Conservation (phyloP, 768 basidiomycete genomes). For the Rhodotorula sphaerocarpa region DNA sequence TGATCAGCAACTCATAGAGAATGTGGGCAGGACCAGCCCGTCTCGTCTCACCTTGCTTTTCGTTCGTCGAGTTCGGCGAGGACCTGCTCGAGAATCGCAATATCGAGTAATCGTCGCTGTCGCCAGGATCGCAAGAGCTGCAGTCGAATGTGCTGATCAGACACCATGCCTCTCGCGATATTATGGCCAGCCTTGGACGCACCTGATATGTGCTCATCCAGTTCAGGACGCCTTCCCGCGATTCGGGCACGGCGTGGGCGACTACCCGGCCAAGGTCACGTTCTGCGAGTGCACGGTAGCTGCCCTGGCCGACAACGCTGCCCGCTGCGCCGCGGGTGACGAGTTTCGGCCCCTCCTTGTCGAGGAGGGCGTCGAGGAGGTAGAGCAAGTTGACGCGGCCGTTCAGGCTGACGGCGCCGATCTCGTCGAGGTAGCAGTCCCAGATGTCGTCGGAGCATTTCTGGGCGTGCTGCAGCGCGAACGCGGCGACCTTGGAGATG, state of each 20-base stretch:
- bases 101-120: conserved; percentile 30
- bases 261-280: conserved; percentile 44
- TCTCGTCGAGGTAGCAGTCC: conserved; percentile 47
- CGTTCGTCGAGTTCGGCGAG: conserved; percentile 17
- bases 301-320: conserved; percentile 1
- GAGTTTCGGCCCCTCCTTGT: conserved; percentile 25
- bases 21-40: not conserved
- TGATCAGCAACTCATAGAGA: too few species aligned
- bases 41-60: conserved; percentile 12
- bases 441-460: conserved; percentile 47
- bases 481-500: conserved; percentile 46
- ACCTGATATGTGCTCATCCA: conserved; percentile 46
- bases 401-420: conserved; percentile 44
- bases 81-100: conserved; percentile 26
- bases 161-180: too few species aligned
- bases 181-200: conserved; percentile 21
- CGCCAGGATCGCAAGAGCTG: conserved; percentile 37
- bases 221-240: conserved; percentile 46
- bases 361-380: conserved; percentile 45
- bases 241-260: conserved; percentile 43
- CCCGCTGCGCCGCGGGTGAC: not conserved
- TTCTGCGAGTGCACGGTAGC: conserved; percentile 40
- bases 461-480: conserved; percentile 44
- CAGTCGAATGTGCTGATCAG: conserved; percentile 6
- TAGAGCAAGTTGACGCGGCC: conserved; percentile 47